phyloP scores from a whole-genome alignment of 1,284 basidiomycete genomes.

The Pseudozyma hubeiensis region DNA sequence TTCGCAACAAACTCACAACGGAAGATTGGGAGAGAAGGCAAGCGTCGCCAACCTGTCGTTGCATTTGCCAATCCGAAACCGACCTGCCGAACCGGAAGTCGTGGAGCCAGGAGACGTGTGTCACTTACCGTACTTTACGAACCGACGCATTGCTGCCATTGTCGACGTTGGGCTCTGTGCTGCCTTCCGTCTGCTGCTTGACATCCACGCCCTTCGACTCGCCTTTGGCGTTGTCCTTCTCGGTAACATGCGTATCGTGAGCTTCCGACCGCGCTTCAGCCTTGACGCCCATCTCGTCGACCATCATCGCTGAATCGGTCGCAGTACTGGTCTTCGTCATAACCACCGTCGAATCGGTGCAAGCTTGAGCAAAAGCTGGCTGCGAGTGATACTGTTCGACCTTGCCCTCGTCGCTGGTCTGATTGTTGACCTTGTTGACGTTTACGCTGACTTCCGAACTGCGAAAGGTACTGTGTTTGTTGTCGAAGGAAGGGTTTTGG shows the following conservation, averaged over 20 bases:
- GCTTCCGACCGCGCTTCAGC: neutral
- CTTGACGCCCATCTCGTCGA: constrained; percentile 10
- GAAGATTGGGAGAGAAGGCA: too few species aligned
- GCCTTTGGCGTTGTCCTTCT: neutral
- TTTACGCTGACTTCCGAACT: constrained; percentile 12
- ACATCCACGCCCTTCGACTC: neutral
- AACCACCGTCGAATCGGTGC: constrained; percentile 2
- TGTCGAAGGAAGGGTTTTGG: constrained; percentile 23
- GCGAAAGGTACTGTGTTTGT: constrained; percentile 14
- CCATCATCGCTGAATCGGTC: constrained; percentile 25
- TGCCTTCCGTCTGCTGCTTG: neutral
- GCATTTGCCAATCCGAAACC: neutral
- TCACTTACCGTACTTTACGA: constrained; percentile 38
- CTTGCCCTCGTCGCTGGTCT: neutral
- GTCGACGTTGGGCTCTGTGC: neutral
- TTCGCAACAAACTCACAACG: too few species aligned
- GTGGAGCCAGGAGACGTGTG: neutral
- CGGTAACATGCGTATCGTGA: neutral
- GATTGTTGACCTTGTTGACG: neutral
- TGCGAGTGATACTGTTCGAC: neutral
- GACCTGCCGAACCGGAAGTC: neutral
- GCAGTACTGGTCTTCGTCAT: constrained; percentile 21
- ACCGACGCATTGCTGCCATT: constrained; percentile 18
- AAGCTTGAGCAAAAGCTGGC: neutral
- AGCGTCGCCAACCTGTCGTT: constrained; percentile 1